Conservation (phyloP, 176 grass and related monocot genomes). For the Rhynchospora breviuscula region DNA sequence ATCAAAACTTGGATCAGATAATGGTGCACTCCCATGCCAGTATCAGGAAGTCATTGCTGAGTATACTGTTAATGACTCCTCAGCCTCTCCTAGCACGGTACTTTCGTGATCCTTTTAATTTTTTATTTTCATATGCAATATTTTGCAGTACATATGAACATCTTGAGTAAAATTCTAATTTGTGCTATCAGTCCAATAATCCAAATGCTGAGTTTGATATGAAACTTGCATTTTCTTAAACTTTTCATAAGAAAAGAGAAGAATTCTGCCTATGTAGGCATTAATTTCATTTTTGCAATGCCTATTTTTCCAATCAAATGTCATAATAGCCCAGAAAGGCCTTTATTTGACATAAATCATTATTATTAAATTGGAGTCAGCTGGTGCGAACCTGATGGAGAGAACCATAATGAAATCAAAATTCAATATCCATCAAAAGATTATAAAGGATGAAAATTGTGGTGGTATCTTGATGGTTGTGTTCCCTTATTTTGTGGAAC, state of each 20-base stretch:
- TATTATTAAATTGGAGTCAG: not conserved
- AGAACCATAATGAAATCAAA: not conserved
- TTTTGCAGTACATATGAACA: not conserved
- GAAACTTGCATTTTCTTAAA: not conserved
- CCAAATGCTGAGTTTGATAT: not conserved
- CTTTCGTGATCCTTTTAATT: not conserved
- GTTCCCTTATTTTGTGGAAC: not conserved
- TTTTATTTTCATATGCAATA: not conserved
- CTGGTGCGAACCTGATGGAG: not conserved
- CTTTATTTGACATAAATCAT: not conserved
- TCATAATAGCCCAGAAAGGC: not conserved
- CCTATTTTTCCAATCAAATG: not conserved
- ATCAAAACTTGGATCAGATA: constrained; percentile 4
- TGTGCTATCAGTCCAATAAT: not conserved
- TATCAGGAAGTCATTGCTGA: constrained; percentile 20
- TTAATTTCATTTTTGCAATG: not conserved
- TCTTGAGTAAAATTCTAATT: not conserved
- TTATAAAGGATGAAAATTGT: not conserved
- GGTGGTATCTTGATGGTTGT: not conserved
- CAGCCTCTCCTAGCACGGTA: constrained; percentile 21
- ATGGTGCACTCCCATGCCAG: constrained; percentile 13
- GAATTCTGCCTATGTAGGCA: not conserved
- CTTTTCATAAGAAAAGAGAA: not conserved
- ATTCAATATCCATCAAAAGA: not conserved
- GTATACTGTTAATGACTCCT: constrained; percentile 16